Percentiles rank a stretch among this genome's conserved stretches.
These are phyloP conservation scores for Termitomyces sp. DNA, from an alignment of 768 basidiomycete genomes.

Conservation along the genomic window DNA sequence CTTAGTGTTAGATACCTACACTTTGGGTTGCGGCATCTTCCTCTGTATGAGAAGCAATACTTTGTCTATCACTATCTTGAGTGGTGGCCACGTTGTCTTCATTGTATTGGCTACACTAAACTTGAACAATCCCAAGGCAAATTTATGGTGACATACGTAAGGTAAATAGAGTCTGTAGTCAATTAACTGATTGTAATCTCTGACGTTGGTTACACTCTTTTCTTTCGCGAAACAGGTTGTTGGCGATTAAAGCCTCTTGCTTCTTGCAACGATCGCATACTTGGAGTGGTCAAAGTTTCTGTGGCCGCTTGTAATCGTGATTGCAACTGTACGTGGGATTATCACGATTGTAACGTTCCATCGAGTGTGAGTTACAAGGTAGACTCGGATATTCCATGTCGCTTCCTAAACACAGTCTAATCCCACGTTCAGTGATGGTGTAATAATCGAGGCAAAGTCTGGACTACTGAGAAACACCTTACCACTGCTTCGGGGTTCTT, in stretches of 20 bases:
- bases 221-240: slow-evolving; percentile 10
- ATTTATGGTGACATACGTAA: slow-evolving; percentile 67
- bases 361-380: slow-evolving; percentile 48
- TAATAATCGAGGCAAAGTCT: slow-evolving; percentile 62
- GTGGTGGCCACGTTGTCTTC: slow-evolving; percentile 37
- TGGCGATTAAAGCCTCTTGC: slow-evolving; percentile 15
- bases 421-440: slow-evolving; percentile 64
- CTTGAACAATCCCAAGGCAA: slow-evolving; percentile 38
- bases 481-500: slow-evolving; percentile 37
- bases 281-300: slow-evolving; percentile 58
- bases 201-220: slow-evolving; percentile 41
- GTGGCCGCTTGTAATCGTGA: slow-evolving; percentile 69
- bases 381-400: slow-evolving; percentile 5
- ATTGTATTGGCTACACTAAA: slow-evolving; percentile 22
- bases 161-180: slow-evolving; percentile 43
- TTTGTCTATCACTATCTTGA: slow-evolving; percentile 63
- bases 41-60: slow-evolving; percentile 56
- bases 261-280: slow-evolving; percentile 57
- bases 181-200: slow-evolving; percentile 56
- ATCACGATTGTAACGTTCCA: slow-evolving; percentile 72
- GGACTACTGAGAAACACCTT: slow-evolving; percentile 31
- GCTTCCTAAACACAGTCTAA: slow-evolving; percentile 2
- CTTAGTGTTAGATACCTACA: slow-evolving; percentile 47
- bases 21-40: slow-evolving; percentile 60
- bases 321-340: slow-evolving; percentile 58